Evolutionary conservation across 192 early-diverging fungal species (phyloP).

Genomic region (Umbelopsis vinacea): DNA sequence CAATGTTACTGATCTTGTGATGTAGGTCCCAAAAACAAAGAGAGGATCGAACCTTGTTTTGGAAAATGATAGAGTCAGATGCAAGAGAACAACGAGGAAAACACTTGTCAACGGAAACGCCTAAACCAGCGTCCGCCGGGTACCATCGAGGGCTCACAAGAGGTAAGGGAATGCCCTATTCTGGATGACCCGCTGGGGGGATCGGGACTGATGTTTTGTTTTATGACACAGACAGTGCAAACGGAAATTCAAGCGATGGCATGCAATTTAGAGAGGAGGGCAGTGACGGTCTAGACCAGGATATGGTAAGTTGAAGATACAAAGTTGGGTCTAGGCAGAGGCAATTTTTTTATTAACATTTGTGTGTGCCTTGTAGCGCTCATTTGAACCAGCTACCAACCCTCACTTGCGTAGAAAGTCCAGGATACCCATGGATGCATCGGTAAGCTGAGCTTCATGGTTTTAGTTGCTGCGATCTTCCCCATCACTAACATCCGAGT

Average conservation of each 20-base stretch:
- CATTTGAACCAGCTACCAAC: slow-evolving; percentile 46
- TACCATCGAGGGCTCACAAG: not conserved
- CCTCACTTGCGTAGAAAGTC: slow-evolving; percentile 65
- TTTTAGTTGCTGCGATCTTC: no score
- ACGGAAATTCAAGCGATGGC: not conserved
- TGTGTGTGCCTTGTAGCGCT: slow-evolving; percentile 42
- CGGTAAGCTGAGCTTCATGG: slow-evolving; percentile 43
- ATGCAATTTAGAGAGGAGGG: slow-evolving; percentile 16
- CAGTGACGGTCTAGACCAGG: slow-evolving; percentile 29
- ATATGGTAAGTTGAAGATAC: slow-evolving; percentile 29
- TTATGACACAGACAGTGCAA: not conserved
- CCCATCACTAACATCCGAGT: no score
- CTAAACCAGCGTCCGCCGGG: not conserved
- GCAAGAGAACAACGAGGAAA: slow-evolving; percentile 6
- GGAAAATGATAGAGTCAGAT: not conserved
- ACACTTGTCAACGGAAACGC: not conserved
- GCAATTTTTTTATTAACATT: not conserved
- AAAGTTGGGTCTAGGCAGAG: not conserved
- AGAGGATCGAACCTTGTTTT: slow-evolving; percentile 16
- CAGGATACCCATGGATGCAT: slow-evolving; percentile 69
- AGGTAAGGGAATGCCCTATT: not conserved
- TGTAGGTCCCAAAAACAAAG: slow-evolving; percentile 61
- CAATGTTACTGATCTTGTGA: slow-evolving; percentile 80
- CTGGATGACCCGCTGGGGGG: no score
- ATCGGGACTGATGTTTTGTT: not conserved